Evolutionary conservation across 805 yeast genomes (phyloP).

Genomic region (Metschnikowia picachoensis): DNA sequence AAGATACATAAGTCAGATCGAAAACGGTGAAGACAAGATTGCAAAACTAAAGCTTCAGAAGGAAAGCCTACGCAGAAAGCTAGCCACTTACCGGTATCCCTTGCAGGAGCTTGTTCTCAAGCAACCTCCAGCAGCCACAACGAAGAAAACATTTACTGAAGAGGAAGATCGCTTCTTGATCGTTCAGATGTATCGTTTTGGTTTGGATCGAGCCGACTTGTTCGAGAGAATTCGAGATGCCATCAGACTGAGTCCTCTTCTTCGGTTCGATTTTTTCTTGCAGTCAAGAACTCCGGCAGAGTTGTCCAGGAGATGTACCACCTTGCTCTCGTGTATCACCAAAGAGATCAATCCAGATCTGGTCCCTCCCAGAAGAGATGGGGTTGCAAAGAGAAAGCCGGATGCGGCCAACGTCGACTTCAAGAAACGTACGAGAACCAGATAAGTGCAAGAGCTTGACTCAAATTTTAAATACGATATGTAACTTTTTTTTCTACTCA

Average conservation of each 20-base stretch:
- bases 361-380: background rate
- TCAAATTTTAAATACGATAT: background rate
- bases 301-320: slow-evolving; percentile 74
- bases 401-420: background rate
- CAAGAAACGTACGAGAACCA: too few relatives aligned
- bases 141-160: slow-evolving; percentile 66
- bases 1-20: slow-evolving; percentile 73
- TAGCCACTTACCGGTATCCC: slow-evolving; percentile 69
- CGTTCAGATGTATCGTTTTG: slow-evolving; percentile 74
- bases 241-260: slow-evolving; percentile 68
- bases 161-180: slow-evolving; percentile 89
- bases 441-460: too few relatives aligned
- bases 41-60: slow-evolving; percentile 63
- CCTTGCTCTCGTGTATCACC: slow-evolving; percentile 69
- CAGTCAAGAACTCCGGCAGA: slow-evolving; percentile 77
- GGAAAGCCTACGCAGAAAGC: slow-evolving; percentile 73
- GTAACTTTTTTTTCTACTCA: background rate
- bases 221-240: slow-evolving; percentile 76
- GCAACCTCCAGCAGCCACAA: slow-evolving; percentile 66
- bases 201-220: slow-evolving; percentile 73
- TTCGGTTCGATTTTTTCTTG: slow-evolving; percentile 84
- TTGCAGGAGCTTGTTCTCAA: slow-evolving; percentile 70
- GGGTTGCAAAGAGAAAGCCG: background rate
- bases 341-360: slow-evolving; percentile 46
- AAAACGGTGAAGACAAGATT: slow-evolving; percentile 83